Base-by-base conservation (phyloP, 495 filamentous ascomycete genomes). In the Glutinoglossum americanum region DNA sequence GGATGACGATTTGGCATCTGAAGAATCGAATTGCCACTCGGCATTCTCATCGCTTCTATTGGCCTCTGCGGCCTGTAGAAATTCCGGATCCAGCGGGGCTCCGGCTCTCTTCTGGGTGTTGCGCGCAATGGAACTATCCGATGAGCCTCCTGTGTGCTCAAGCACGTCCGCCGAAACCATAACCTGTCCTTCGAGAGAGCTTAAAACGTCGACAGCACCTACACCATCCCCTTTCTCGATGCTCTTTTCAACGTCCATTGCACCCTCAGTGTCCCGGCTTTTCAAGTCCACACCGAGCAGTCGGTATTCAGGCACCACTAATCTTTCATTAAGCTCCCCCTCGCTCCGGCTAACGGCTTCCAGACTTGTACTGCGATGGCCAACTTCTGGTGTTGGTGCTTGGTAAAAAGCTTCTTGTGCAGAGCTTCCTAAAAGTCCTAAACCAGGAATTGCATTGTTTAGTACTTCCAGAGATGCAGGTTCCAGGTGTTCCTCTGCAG, bases 21-120 rank as follows among this genome's bases (percentile, higher is more conserved):
- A 80, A 13, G 82, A 83, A 62, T 85, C 81, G 23, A 80, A 67
- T 64, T 83, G 78, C 76, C 80, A 84, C 28, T 57, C 33, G 15
- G 60, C 23, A 37, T 60, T 47, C 44, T 21, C 27, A 55, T 80
- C 76, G 62, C 76, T 78, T 51, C 76, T 76, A 33, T 74, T 72
- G 5, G 68, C 69, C 47, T 70, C 65, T 4, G 66, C 72, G 19
- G 65, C 66, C 27, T 62, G 64, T 41, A 70, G 61, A 62, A 72
- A 72, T 26, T 69, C 67, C 1, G 63, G 62, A 56, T 69, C 63
- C 17, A 28, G 28, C 15, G 26, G 1, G 26, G 25, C 49, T 32
- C 28, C n/a, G 25, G 25, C 33, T n/a, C 7, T 25, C 60, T 33
- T 28, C 26, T 26, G n/a, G 15, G 15, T 41, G 25, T 28, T 26